A percentile compares a stretch with the other conserved stretches of the same genome.
Conservation (phyloP, 1,284 basidiomycete species). For the Ustilago sp. region DNA sequence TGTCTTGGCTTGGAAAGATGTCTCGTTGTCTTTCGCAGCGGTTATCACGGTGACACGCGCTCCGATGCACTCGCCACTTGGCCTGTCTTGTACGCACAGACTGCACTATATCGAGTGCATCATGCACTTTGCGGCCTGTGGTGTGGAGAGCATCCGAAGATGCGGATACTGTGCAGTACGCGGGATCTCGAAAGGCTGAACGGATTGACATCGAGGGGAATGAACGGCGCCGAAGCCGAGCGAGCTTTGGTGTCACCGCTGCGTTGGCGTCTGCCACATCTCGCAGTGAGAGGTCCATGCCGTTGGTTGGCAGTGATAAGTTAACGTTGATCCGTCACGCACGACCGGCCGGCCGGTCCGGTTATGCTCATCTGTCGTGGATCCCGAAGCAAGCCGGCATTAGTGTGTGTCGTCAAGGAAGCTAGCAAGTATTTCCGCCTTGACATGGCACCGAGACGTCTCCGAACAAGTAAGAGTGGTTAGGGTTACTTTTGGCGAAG, state of each 20-base stretch:
- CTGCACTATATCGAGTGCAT: neutral
- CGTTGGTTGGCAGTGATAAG: neutral
- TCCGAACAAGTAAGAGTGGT: neutral
- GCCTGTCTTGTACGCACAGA: conserved; percentile 1
- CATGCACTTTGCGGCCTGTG: neutral
- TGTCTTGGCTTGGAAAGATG: neutral
- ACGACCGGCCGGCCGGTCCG: conserved; percentile 5
- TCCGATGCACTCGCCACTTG: conserved; percentile 17
- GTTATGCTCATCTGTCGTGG: neutral
- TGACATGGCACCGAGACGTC: neutral
- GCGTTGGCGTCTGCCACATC: neutral
- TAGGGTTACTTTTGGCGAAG: neutral
- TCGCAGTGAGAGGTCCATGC: neutral
- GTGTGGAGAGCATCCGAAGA: conserved; percentile 5
- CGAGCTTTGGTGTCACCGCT: neutral
- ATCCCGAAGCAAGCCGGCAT: neutral
- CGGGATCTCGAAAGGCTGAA: too few species aligned
- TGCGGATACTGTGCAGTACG: too few species aligned
- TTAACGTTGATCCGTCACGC: neutral
- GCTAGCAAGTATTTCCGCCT: neutral
- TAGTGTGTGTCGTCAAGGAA: neutral
- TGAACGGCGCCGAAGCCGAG: neutral
- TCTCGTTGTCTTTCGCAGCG: neutral
- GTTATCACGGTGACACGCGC: conserved; percentile 8
- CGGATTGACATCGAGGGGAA: neutral